These are phyloP conservation scores for Coemansia sp. DNA, from an alignment of 192 early-diverging fungal species.

Conservation along the genomic window DNA sequence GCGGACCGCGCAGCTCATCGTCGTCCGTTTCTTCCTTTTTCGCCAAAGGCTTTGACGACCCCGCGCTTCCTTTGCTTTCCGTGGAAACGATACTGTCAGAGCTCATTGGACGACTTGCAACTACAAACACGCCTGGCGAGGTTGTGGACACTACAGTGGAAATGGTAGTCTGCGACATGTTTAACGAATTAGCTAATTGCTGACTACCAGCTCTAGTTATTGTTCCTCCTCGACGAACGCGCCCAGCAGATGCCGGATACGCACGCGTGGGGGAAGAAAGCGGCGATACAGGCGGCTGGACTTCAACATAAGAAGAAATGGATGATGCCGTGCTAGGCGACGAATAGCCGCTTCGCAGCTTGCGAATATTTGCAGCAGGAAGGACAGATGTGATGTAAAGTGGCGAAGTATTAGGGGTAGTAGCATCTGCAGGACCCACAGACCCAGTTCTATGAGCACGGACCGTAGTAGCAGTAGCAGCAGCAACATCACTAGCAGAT, in stretches of 20 bases:
- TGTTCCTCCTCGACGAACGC: conserved; percentile 32
- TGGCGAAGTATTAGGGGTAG: background rate
- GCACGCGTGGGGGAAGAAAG: conserved; percentile 1
- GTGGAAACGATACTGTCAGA: conserved; percentile 21
- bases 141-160: conserved; percentile 47
- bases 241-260: conserved; percentile 7
- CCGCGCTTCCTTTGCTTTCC: conserved; percentile 13
- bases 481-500: conserved; percentile 4
- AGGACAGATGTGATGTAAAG: conserved; percentile 7
- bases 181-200: conserved; percentile 34
- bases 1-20: conserved; percentile 43
- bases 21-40: conserved; percentile 34
- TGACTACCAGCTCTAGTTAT: conserved; percentile 8
- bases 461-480: conserved; percentile 3
- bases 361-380: conserved; percentile 12
- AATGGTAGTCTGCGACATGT: conserved; percentile 30
- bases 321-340: conserved; percentile 33
- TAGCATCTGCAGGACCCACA: conserved; percentile 13
- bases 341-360: background rate
- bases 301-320: conserved; percentile 30
- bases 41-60: conserved; percentile 5
- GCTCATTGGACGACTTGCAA: conserved; percentile 30
- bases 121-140: conserved; percentile 6
- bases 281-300: conserved; percentile 22
- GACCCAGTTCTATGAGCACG: conserved; percentile 15